A percentile compares a stretch with the other conserved stretches of the same genome.
Conservation (phyloP, 2,329 filamentous ascomycete species). For the Phyllosticta citrichinensis region DNA sequence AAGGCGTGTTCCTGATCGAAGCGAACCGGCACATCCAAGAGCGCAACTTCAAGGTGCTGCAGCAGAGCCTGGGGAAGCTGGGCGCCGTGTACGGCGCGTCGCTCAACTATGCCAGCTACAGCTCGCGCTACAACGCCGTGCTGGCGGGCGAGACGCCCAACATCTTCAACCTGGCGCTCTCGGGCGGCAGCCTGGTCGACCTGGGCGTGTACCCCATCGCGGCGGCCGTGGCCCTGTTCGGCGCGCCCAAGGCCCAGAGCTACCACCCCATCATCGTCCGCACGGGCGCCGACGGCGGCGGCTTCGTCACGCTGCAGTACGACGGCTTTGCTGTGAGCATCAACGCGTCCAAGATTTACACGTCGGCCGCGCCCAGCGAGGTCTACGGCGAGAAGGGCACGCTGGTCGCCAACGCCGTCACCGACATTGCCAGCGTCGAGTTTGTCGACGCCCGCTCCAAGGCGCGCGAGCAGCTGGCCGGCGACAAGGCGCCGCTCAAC, state of each 20-base stretch:
- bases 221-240: slow-evolving; percentile 39
- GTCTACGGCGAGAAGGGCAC: slow-evolving; percentile 40
- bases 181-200: slow-evolving; percentile 38
- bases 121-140: slow-evolving; percentile 37
- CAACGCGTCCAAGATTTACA: slow-evolving; percentile 36
- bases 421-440: slow-evolving; percentile 34
- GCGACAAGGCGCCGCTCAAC: slow-evolving; percentile 32
- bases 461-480: slow-evolving; percentile 27
- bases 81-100: slow-evolving; percentile 35
- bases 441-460: slow-evolving; percentile 36
- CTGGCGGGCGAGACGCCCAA: slow-evolving; percentile 37
- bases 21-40: slow-evolving; percentile 42
- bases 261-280: slow-evolving; percentile 35
- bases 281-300: slow-evolving; percentile 39
- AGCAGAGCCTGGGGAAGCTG: slow-evolving; percentile 27
- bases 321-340: slow-evolving; percentile 34
- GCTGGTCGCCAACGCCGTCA: slow-evolving; percentile 33
- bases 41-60: slow-evolving; percentile 37
- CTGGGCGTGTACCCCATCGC: slow-evolving; percentile 40
- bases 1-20: slow-evolving; percentile 37
- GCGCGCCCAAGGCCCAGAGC: slow-evolving; percentile 28
- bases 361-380: slow-evolving; percentile 33
- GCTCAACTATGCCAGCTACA: slow-evolving; percentile 36
- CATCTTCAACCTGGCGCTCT: slow-evolving; percentile 39
- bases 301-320: slow-evolving; percentile 35